Percentiles rank a stretch among this genome's conserved stretches.
These are phyloP conservation scores for Ceratocystiopsis brevicomis DNA, from an alignment of 2,329 filamentous ascomycete genomes.

Conservation along the genomic window DNA sequence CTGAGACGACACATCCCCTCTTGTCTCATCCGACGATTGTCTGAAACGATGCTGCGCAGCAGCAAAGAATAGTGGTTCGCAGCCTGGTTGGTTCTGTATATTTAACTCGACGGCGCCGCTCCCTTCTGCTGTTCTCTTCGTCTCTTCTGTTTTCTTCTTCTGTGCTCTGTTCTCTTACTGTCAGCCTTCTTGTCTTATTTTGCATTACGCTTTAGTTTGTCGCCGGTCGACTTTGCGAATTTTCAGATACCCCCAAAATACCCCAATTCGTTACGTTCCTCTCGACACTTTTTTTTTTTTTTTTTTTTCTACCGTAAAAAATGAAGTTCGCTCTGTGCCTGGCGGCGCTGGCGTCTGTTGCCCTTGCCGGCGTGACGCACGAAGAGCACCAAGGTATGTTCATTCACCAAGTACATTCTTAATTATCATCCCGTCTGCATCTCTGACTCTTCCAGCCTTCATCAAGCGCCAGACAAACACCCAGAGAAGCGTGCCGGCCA, in stretches of 20 bases:
- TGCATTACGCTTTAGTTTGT: conserved; percentile 17
- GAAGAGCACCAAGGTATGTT: conserved; percentile 12
- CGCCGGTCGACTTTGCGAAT: conserved; percentile 28
- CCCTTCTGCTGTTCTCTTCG: conserved; percentile 7
- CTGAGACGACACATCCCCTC: too few relatives aligned
- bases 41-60: too few relatives aligned
- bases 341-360: conserved; percentile 27
- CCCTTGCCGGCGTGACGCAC: conserved; percentile 18
- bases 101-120: neutral
- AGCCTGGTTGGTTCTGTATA: too few relatives aligned
- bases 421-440: too few relatives aligned
- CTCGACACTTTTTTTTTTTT: too few relatives aligned
- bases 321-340: conserved; percentile 35
- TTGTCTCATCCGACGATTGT: too few relatives aligned
- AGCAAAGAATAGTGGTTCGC: too few relatives aligned
- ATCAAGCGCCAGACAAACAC: conserved; percentile 7
- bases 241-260: conserved; percentile 7
- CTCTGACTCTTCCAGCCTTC: neutral
- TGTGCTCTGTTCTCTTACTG: conserved; percentile 7
- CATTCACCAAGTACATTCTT: too few relatives aligned
- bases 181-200: conserved; percentile 9
- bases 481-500: conserved; percentile 16
- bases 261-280: conserved; percentile 13
- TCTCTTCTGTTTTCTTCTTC: conserved; percentile 5
- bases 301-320: conserved; percentile 20